Base-by-base conservation (phyloP, 495 filamentous ascomycete species). In the Geopyxis carbonaria region DNA sequence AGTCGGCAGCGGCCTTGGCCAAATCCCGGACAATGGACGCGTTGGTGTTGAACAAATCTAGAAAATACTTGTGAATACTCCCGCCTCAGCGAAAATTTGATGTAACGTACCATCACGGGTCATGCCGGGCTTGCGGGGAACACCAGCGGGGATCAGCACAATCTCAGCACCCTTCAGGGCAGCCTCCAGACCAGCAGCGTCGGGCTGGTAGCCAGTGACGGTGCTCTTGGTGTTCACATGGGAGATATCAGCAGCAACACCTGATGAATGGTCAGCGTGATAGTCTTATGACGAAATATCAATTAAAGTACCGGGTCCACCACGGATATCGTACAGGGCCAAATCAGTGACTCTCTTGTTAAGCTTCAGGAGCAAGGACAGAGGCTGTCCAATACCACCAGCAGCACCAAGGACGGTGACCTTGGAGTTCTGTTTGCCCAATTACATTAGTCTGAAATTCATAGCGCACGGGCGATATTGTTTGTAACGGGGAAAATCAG, bases 11-110 rank as follows among this genome's bases (percentile, higher is more conserved):
- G 50, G 85, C 84, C 75, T 97, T 94, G 61, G 89, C 86, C 45
- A 97, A 76, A 65, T 95, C 89, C 45, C 89, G 89, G 60, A 97
- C 89, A 57, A 97, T 97, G 48, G 84, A 93, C 61, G 91, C 89
- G 63, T 97, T 97, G 70, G 87, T 97, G 71, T 97, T 97, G 81
- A 97, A 97, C 40, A 97, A 80, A 58, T 97, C 85, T 76, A 14
- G 38, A n/a, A n/a, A n/a, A n/a, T n/a, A n/a, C n/a, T n/a, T n/a
- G n/a, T n/a, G n/a, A n/a, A n/a, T n/a, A n/a, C n/a, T n/a, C n/a
- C n/a, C n/a, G n/a, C n/a, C n/a, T n/a, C n/a, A n/a, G n/a, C n/a
- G n/a, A n/a, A n/a, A n/a, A n/a, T n/a, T n/a, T n/a, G n/a, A 15
- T 19, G 25, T 27, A 22, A 6, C 54, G 22, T 65, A 76, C 73